A percentile compares a stretch with the other conserved stretches of the same genome.
phyloP scores from a whole-genome alignment of 2,329 filamentous ascomycete genomes.

The Talaromyces atroroseus region DNA sequence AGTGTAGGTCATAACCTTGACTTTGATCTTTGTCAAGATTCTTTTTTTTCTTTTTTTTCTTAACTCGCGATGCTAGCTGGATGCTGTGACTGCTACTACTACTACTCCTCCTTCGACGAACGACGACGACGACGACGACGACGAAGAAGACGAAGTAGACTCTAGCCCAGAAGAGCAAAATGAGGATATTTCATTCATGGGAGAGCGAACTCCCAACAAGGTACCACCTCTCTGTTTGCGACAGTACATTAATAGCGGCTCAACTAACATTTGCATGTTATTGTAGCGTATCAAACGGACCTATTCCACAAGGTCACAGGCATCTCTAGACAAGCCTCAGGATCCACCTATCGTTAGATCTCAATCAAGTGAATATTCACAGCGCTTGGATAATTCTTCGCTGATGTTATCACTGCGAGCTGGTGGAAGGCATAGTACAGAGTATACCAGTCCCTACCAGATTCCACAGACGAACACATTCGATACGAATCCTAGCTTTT shows the following conservation, averaged over 20 bases:
- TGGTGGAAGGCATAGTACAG: neutral
- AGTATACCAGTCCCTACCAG: neutral
- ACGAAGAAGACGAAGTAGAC: neutral
- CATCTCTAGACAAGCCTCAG: neutral
- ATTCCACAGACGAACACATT: too few species aligned
- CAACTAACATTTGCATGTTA: too few species aligned
- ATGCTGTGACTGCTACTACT: too few species aligned
- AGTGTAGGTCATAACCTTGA: neutral
- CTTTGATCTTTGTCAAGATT: too few species aligned
- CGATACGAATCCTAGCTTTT: too few species aligned
- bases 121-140: neutral
- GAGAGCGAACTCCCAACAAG: neutral
- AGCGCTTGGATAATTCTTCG: neutral
- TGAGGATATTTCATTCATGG: too few species aligned
- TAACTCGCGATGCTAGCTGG: neutral
- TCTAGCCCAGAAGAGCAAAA: neutral
- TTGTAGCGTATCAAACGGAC: neutral
- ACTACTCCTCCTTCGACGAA: neutral
- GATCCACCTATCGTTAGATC: neutral
- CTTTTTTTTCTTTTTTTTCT: too few species aligned
- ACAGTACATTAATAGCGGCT: neutral
- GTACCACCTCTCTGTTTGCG: neutral
- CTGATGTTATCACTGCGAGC: neutral
- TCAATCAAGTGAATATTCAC: neutral
- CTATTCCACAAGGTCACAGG: neutral